phyloP scores from a whole-genome alignment of 2,329 filamentous ascomycete species.

The Metarhizium robertsii region DNA sequence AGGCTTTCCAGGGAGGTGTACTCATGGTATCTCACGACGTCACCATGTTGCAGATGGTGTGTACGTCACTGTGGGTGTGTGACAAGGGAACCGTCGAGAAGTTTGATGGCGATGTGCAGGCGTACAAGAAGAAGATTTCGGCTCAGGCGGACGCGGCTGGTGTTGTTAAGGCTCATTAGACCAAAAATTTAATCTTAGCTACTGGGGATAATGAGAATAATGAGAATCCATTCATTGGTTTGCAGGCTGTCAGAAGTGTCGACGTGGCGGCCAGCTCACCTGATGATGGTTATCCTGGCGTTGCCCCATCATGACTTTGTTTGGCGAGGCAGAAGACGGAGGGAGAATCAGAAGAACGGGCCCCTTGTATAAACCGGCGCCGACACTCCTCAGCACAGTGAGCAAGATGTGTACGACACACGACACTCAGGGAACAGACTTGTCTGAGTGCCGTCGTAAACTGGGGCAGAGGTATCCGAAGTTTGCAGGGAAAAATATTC shows the following conservation, averaged over 20 bases:
- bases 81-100: constrained; percentile 91
- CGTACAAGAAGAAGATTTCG: constrained; percentile 94
- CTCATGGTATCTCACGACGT: constrained; percentile 99
- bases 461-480: too few relatives aligned
- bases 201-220: neutral
- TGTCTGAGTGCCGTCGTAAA: too few relatives aligned
- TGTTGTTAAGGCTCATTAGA: constrained; percentile 61
- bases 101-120: constrained; percentile 89
- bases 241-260: neutral
- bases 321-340: too few relatives aligned
- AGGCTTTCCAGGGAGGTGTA: constrained; percentile 85
- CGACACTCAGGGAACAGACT: too few relatives aligned
- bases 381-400: too few relatives aligned
- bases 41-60: constrained; percentile 95
- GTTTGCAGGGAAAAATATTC: too few relatives aligned
- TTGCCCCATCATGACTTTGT: too few relatives aligned
- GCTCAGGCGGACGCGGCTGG: constrained; percentile 82
- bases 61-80: constrained; percentile 91
- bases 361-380: too few relatives aligned
- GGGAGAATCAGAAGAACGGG: too few relatives aligned
- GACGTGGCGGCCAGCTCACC: neutral
- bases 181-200: neutral
- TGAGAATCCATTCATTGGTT: neutral
- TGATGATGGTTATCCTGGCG: too few relatives aligned
- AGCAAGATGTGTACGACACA: too few relatives aligned